Conservation (phyloP, 2,329 filamentous ascomycete species). For the Colletotrichum agaves region DNA sequence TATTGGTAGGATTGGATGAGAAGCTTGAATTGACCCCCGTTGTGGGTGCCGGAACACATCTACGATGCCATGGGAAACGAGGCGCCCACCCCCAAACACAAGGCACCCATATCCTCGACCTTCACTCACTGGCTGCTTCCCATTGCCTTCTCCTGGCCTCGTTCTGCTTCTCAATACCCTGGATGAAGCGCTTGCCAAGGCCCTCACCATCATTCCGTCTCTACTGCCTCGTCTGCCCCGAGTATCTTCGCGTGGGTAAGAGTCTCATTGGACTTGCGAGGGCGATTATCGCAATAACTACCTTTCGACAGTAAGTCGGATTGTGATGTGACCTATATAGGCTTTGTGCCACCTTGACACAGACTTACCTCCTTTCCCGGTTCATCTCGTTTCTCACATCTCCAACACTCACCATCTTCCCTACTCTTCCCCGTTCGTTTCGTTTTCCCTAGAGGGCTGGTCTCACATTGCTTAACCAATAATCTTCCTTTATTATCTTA, state of each 20-base stretch:
- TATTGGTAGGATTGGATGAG: slow-evolving; percentile 26
- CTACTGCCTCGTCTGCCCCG: slow-evolving; percentile 17
- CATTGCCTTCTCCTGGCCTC: slow-evolving; percentile 2
- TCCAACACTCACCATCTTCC: slow-evolving; percentile 17
- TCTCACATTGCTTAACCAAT: slow-evolving; percentile 26
- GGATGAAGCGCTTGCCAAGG: slow-evolving; percentile 35
- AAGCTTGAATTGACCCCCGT: slow-evolving; percentile 20
- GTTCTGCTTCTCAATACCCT: slow-evolving; percentile 19
- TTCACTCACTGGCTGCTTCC: neutral
- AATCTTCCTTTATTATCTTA: slow-evolving; percentile 21
- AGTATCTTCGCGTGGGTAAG: slow-evolving; percentile 18
- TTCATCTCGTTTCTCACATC: slow-evolving; percentile 30
- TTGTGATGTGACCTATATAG: slow-evolving; percentile 22
- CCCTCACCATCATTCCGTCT: slow-evolving; percentile 19
- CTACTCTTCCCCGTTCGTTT: slow-evolving; percentile 32
- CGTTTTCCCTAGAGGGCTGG: slow-evolving; percentile 36
- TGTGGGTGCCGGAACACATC: slow-evolving; percentile 13
- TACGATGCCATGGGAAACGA: slow-evolving; percentile 30
- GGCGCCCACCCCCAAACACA: slow-evolving; percentile 30
- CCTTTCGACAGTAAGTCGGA: neutral
- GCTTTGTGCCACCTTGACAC: slow-evolving; percentile 33
- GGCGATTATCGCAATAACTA: slow-evolving; percentile 26
- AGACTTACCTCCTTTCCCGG: neutral
- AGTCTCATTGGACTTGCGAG: slow-evolving; percentile 24
- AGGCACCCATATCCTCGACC: slow-evolving; percentile 2